Evolutionary conservation across 495 filamentous ascomycete genomes (phyloP).

Genomic region (Talaromyces stipitatus): DNA sequence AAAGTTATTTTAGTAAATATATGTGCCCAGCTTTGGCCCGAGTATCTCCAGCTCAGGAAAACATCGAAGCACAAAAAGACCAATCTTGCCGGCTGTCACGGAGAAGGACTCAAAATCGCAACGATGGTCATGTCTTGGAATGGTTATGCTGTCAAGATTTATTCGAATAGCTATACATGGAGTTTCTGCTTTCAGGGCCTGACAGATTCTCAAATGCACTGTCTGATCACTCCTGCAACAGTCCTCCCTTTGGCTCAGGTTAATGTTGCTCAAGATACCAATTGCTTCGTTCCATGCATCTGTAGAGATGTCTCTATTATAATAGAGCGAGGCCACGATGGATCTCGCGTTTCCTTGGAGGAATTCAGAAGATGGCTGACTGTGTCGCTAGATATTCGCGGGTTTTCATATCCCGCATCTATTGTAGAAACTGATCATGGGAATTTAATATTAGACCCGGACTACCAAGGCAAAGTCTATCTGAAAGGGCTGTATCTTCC

Average conservation of each 20-base stretch:
- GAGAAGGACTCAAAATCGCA: slow-evolving; percentile 23
- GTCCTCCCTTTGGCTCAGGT: slow-evolving; percentile 5
- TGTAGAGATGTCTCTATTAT: slow-evolving; percentile 16
- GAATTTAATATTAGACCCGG: slow-evolving; percentile 12
- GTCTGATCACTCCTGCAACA: background rate
- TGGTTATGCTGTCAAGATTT: slow-evolving; percentile 11
- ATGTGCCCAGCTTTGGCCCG: slow-evolving; percentile 5
- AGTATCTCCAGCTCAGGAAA: background rate
- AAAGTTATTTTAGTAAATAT: slow-evolving; percentile 7
- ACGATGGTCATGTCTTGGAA: slow-evolving; percentile 14
- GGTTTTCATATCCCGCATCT: slow-evolving; percentile 6
- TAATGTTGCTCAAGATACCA: too few species aligned
- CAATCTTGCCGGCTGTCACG: slow-evolving; percentile 13
- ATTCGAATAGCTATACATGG: slow-evolving; percentile 13
- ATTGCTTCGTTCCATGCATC: slow-evolving; percentile 5
- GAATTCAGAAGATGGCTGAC: slow-evolving; percentile 14
- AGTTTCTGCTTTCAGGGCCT: slow-evolving; percentile 12
- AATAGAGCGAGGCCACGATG: slow-evolving; percentile 8
- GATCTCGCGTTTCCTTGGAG: background rate
- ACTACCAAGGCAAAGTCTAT: slow-evolving; percentile 11
- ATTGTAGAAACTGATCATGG: slow-evolving; percentile 14
- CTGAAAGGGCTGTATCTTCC: slow-evolving; percentile 14
- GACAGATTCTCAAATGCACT: background rate
- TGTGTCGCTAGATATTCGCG: slow-evolving; percentile 12
- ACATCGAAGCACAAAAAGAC: background rate